Percentiles rank a stretch among this genome's conserved stretches.
These are phyloP conservation scores for Colletotrichum falcatum DNA, from an alignment of 2,329 filamentous ascomycete genomes.

Conservation along the genomic window DNA sequence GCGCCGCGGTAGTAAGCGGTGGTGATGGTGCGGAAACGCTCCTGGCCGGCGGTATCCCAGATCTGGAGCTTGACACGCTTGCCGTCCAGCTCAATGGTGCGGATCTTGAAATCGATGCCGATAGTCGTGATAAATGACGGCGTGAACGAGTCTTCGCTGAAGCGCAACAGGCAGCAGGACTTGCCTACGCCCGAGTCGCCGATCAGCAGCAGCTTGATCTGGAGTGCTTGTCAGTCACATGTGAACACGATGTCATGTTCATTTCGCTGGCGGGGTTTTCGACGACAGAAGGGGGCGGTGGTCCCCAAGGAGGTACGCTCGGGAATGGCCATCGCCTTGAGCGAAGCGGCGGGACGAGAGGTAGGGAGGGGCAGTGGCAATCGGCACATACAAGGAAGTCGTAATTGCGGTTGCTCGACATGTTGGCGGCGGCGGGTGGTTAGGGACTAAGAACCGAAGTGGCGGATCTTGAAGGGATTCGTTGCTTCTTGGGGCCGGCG, in stretches of 20 bases:
- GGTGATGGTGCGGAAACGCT: slow-evolving; percentile 98
- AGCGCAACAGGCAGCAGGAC: slow-evolving; percentile 95
- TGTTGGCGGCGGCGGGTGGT: slow-evolving; percentile 58
- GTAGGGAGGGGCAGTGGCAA: slow-evolving; percentile 43
- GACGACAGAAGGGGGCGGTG: background rate
- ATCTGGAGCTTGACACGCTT: slow-evolving; percentile 99
- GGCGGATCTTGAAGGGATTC: slow-evolving; percentile 23
- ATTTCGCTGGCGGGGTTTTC: slow-evolving; percentile 36
- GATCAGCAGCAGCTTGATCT: slow-evolving; percentile 98
- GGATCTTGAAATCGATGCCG: slow-evolving; percentile 99
- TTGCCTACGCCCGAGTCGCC: slow-evolving; percentile 97
- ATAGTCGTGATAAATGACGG: slow-evolving; percentile 99
- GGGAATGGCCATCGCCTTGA: slow-evolving; percentile 8
- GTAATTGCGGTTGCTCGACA: slow-evolving; percentile 99
- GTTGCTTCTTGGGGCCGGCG: slow-evolving; percentile 18
- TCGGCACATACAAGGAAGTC: slow-evolving; percentile 87
- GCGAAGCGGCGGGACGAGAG: slow-evolving; percentile 29
- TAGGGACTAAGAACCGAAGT: slow-evolving; percentile 36
- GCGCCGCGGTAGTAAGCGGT: slow-evolving; percentile 98
- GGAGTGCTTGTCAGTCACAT: slow-evolving; percentile 43
- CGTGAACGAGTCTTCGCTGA: slow-evolving; percentile 97
- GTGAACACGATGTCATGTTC: slow-evolving; percentile 36
- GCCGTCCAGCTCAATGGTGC: slow-evolving; percentile 98
- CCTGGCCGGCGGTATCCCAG: slow-evolving; percentile 98
- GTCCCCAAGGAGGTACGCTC: background rate